Percentiles rank a stretch among this genome's conserved stretches.
phyloP scores from a whole-genome alignment of 306 rosid species.

The Cicer bijugum region DNA sequence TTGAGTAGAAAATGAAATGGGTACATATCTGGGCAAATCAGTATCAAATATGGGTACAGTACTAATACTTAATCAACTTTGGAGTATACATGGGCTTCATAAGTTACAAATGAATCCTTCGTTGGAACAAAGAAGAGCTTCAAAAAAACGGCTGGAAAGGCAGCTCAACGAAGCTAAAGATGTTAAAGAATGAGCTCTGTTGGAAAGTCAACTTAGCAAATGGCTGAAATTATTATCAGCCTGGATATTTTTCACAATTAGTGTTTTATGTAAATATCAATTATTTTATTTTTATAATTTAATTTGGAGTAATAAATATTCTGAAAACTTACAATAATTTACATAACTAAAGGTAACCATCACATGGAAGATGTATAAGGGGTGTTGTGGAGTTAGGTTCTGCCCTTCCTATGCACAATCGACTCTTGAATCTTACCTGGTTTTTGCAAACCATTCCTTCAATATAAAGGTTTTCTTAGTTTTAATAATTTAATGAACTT shows the following conservation, averaged over 20 bases:
- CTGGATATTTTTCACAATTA: neutral
- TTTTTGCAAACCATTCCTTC: neutral
- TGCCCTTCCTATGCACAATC: neutral
- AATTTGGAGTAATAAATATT: neutral
- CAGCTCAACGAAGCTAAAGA: neutral
- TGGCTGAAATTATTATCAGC: neutral
- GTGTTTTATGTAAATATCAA: neutral
- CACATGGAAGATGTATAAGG: neutral
- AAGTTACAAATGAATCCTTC: neutral
- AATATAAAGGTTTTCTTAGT: neutral
- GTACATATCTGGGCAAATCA: neutral
- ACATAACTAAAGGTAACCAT: neutral
- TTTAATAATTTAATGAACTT: constrained; percentile 1
- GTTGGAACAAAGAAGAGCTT: neutral
- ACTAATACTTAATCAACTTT: neutral
- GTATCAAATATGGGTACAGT: neutral
- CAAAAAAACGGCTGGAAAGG: neutral
- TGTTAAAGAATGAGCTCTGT: neutral
- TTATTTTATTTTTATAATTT: no score
- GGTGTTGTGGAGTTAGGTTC: neutral
- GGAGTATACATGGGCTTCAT: neutral
- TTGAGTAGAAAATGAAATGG: neutral
- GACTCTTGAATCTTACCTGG: neutral
- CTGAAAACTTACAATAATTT: neutral
- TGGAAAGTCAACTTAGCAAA: neutral